Base-by-base conservation (phyloP, 345 rosid genomes). In the Rubroshorea leprosula region DNA sequence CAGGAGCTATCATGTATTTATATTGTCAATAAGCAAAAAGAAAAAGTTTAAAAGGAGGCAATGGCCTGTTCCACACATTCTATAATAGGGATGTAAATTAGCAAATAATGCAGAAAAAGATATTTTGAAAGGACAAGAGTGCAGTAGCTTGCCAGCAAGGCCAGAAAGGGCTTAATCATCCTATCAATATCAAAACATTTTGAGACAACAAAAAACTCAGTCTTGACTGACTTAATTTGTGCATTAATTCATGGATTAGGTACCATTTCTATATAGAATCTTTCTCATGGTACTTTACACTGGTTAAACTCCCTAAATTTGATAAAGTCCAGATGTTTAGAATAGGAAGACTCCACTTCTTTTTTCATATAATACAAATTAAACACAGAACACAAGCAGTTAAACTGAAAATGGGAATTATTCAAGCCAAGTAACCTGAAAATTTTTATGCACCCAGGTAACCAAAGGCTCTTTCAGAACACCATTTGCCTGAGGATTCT, bases 391-490 rank as follows among this genome's bases (percentile, higher is more conserved):
- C 21, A 52, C 26, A 4, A n/a, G 10, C 19, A 62, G 39, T 3
- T 45, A 21, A 18, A 52, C 26, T 31, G 14, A 44, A 20, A 49
- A 55, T 2, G 45, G 25, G 24, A 51, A 59, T 21, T 51, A 51
- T 48, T 16, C 9, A 4, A 21, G 47, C 18, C 58, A 51, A 56
- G 60, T 60, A 60, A 85, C 99, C 96, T 94, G 99, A 69, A 94
- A 94, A 63, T 87, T 90, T 61, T 81, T 84, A 76, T 94, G 99
- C 29, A 94, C 99, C 99, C 99, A 94, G 9, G 99, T 90, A 44
- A 87, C 95, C 47, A 90, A 61, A 49, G 96, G 99, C 76, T 85
- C 99, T 70, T 85, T 90, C 17, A 69, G 77, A 43, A 79, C 69
- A 56, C 97, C 99, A 71, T 94, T 90, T 51, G 83, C 80, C 62